A percentile compares a stretch with the other conserved stretches of the same genome.
Conservation (phyloP, 208 protist species). For the Leishmania tropica region DNA sequence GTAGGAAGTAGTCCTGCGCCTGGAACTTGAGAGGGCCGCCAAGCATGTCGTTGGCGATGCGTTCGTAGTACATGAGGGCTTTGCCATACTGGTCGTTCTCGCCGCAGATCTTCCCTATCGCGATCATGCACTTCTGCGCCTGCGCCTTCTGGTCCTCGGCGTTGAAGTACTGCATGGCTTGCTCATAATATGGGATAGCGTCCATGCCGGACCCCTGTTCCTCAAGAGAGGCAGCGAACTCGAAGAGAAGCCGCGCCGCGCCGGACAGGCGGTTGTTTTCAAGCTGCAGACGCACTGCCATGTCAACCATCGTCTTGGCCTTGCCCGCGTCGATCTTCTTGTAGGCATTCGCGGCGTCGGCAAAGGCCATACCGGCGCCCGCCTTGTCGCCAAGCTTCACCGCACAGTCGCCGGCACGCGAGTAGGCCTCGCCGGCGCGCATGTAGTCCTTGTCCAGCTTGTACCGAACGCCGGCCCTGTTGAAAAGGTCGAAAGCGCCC, state of each 20-base stretch:
- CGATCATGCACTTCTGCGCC: constrained; percentile 80
- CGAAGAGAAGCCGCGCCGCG: constrained; percentile 72
- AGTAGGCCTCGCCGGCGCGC: constrained; percentile 80
- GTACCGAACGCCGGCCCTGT: constrained; percentile 65
- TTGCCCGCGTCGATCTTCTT: constrained; percentile 67
- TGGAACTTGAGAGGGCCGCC: constrained; percentile 81
- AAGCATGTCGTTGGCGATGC: constrained; percentile 64
- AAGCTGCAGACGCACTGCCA: constrained; percentile 71
- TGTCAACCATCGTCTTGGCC: constrained; percentile 56
- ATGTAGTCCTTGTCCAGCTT: constrained; percentile 81
- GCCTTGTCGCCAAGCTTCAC: constrained; percentile 62
- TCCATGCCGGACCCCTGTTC: constrained; percentile 61
- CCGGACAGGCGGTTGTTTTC: constrained; percentile 67
- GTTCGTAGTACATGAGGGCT: constrained; percentile 84
- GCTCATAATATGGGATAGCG: constrained; percentile 72
- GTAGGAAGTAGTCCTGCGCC: constrained; percentile 87
- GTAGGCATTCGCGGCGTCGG: constrained; percentile 69
- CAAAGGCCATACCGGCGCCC: constrained; percentile 40
- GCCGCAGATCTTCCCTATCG: constrained; percentile 81
- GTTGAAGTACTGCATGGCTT: constrained; percentile 83
- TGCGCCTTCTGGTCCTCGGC: constrained; percentile 79
- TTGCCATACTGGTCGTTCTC: constrained; percentile 81
- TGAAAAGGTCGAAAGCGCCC: constrained; percentile 79
- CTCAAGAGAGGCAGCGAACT: constrained; percentile 71
- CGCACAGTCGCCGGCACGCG: constrained; percentile 63